Percentiles rank a stretch among this genome's conserved stretches.
Conservation (phyloP, 257 asterid species). For the Oldenlandia corymbosa region DNA sequence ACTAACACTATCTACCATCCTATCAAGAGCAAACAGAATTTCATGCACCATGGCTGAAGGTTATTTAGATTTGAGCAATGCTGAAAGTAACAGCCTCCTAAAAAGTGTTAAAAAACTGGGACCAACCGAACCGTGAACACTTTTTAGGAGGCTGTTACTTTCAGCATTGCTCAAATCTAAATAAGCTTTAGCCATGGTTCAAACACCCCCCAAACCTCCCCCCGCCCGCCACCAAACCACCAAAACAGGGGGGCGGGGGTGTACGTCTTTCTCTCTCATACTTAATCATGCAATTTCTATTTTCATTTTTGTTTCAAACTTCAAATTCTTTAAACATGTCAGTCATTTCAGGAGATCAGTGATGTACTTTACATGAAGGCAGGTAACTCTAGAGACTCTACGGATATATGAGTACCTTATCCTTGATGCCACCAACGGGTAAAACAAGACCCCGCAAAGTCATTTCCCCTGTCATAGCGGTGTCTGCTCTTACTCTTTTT, state of each 20-base stretch:
- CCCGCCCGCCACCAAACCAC: too few relatives aligned
- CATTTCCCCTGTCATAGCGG: slow-evolving; percentile 99
- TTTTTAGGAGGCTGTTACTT: too few relatives aligned
- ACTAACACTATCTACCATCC: neutral
- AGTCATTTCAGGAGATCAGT: neutral
- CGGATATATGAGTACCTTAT: slow-evolving; percentile 55
- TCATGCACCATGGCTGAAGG: neutral
- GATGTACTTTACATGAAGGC: neutral
- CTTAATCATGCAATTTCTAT: neutral
- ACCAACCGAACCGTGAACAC: too few relatives aligned
- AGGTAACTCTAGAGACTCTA: neutral
- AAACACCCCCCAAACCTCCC: too few relatives aligned
- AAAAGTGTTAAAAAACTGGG: too few relatives aligned
- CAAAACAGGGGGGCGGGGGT: too few relatives aligned
- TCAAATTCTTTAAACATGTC: neutral
- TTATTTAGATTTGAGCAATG: neutral
- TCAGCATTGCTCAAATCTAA: too few relatives aligned
- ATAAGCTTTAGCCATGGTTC: too few relatives aligned
- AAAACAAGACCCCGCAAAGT: slow-evolving; percentile 91
- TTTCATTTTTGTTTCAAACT: neutral
- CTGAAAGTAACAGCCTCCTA: too few relatives aligned
- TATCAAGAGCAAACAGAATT: neutral
- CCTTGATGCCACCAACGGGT: slow-evolving; percentile 99
- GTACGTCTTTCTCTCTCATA: too few relatives aligned
- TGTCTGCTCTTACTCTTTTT: slow-evolving; percentile 90